Base-by-base conservation (phyloP, 1,139 yeast species). In the Magnusiomyces tetraspermus region DNA sequence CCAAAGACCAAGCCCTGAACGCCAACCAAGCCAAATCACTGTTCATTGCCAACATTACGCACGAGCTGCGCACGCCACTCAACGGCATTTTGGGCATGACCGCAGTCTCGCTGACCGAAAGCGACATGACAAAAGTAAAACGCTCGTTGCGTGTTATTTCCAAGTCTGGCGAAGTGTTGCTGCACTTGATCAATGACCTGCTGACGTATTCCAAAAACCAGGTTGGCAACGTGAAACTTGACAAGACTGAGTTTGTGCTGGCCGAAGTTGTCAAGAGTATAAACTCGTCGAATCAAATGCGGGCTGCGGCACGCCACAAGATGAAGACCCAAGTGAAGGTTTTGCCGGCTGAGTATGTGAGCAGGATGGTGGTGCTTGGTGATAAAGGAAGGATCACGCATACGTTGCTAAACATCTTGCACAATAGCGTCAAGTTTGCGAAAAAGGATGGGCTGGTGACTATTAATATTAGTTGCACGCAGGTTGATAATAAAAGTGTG, bases 11-110 rank as follows among this genome's bases (percentile, higher is more conserved):
- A 65, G 97, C 97, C 0, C 97, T 90, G 68, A 79, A 84, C 40
- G 97, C 98, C 1, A 90, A 88, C 68, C 96, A 88, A 62, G 96
- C 97, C 6, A 90, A 90, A 63, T 86, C 96, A 0, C 88, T 88
- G 17, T 92, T 92, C 67, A 89, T 92, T 67, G 97, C 97, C 21
- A 92, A 90, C 66, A 89, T 92, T 40, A 89, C 97, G 0, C 97
- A 92, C 66, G 98, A 92, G 69, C 76, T 92, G 63, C 76, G 97
- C 60, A 92, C 98, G 0, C 98, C 98, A 1, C 73, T 92, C 60
- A 92, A 92, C 67, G 98, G 97, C 65, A 92, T 92, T 45, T 72
- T 92, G 54, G 98, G 98, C 53, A 87, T 92, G 95, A 86, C 97
- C 0, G 85, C 95, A 1, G 87, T 90, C 53, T 92, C 96, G 1